These are phyloP conservation scores for Endocladia muricata DNA, from an alignment of 31 red algal genomes.

Conservation along the genomic window DNA sequence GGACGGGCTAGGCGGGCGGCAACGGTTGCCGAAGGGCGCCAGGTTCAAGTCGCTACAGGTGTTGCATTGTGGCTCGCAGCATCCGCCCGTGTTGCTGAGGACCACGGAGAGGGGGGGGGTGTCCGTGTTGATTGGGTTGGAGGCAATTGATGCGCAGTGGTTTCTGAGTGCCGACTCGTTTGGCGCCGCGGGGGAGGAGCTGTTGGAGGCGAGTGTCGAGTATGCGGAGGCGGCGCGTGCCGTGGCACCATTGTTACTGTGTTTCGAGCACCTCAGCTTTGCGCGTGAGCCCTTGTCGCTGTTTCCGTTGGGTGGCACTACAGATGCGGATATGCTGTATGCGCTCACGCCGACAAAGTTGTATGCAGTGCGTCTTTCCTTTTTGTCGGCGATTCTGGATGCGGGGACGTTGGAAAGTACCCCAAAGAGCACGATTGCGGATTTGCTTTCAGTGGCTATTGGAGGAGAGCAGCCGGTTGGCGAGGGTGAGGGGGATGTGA, in stretches of 20 bases:
- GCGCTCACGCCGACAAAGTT: slow-evolving; percentile 6
- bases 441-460: slow-evolving; percentile 23
- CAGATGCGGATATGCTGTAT: slow-evolving; percentile 49
- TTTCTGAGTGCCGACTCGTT: slow-evolving; percentile 17
- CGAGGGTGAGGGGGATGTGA: background rate
- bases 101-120: slow-evolving; percentile 16
- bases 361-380: slow-evolving; percentile 39
- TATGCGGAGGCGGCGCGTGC: slow-evolving; percentile 28
- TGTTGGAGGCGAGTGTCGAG: slow-evolving; percentile 22
- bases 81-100: slow-evolving; percentile 39
- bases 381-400: slow-evolving; percentile 28
- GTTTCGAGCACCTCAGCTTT: slow-evolving; percentile 51
- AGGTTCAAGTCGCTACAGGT: background rate
- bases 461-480: background rate
- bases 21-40: background rate
- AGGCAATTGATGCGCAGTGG: slow-evolving; percentile 54
- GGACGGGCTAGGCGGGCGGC: no score
- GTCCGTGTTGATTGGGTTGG: slow-evolving; percentile 35
- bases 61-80: slow-evolving; percentile 3
- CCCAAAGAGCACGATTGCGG: slow-evolving; percentile 10
- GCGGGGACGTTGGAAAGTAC: slow-evolving; percentile 14
- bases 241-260: slow-evolving; percentile 41
- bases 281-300: slow-evolving; percentile 22
- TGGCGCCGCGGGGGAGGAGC: background rate
- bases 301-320: slow-evolving; percentile 13